Percentiles rank a stretch among this genome's conserved stretches.
Evolutionary conservation across 345 rosid species (phyloP).

Genomic region (Corchorus olitorius): DNA sequence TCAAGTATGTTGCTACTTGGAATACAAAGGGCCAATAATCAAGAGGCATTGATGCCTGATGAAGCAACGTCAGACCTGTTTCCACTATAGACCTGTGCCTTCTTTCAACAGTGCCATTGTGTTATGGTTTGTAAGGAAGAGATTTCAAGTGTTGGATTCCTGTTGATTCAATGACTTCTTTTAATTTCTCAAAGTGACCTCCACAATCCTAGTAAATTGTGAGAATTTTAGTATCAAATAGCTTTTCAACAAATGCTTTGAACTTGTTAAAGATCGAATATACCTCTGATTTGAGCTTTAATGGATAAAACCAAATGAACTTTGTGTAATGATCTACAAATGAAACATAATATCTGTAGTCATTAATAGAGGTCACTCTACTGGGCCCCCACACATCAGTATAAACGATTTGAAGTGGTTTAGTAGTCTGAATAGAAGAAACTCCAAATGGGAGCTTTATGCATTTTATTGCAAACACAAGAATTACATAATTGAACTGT

Average conservation of each 20-base stretch:
- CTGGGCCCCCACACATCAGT: too few species aligned
- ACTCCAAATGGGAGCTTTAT: too few species aligned
- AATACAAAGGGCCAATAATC: neutral
- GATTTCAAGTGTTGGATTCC: neutral
- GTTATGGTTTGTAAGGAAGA: neutral
- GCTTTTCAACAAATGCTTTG: neutral
- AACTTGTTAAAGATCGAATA: neutral
- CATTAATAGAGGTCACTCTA: too few species aligned
- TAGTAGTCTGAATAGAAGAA: too few species aligned
- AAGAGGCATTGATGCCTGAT: neutral
- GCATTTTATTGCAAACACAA: too few species aligned
- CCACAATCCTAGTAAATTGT: neutral
- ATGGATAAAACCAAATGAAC: too few species aligned
- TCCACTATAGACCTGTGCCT: neutral
- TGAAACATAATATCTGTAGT: too few species aligned
- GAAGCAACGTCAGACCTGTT: neutral
- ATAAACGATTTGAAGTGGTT: too few species aligned
- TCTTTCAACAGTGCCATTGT: neutral
- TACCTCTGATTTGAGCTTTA: too few species aligned
- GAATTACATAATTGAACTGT: too few species aligned
- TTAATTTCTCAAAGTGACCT: neutral
- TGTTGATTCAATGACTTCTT: accelerated
- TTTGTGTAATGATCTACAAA: too few species aligned
- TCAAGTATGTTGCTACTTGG: neutral
- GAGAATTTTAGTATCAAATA: neutral